Base-by-base conservation (phyloP, 2,329 filamentous ascomycete genomes). In the Ascochyta clinopodiicola region DNA sequence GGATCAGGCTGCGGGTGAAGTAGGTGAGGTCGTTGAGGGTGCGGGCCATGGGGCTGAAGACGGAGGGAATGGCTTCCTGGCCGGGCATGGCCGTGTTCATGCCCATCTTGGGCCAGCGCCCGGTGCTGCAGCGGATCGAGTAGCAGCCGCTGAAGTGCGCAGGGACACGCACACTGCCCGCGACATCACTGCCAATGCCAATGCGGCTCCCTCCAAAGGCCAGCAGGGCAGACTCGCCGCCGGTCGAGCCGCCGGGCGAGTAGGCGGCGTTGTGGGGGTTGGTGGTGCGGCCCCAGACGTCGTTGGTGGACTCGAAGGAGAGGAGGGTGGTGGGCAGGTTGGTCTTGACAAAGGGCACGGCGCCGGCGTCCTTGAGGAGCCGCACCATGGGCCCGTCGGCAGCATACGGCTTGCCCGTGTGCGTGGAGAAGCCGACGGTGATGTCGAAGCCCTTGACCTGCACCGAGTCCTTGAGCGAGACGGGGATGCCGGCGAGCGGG, bases 61-160 rank as follows among this genome's bases (percentile, higher is more conserved):
- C 92, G 60, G 89, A 91, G 0, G 91, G 87, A 29, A 97, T 87
- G 0, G 92, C 93, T 71, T 97, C 94, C 72, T 97, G 92, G 0
- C 94, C 94, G 0, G 90, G 87, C 92, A 96, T 96, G 66, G 89
- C 93, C 0, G 93, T 96, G 58, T 85, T 85, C 72, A 92, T 87
- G 9, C 92, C 92, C 37, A 86, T 83, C 75, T 96, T 96, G 1
- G 92, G 91, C 92, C 93, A 97, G 44, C 93, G 84, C 1, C 94
- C 93, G 1, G 91, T 96, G 3, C 90, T 93, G 77, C 93, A 96
- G 32, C 90, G 86, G 22, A 97, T 78, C 17, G 89, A 89, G 75
- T 96, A 97, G 72, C 94, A 91, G 8, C 93, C 93, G 2, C 90
- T 90, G 79, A 92, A 97, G 66, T 96, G 92, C 5, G 93, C 94